Percentiles rank a stretch among this genome's conserved stretches.
Evolutionary conservation across 1,139 yeast species (phyloP).

Genomic region (Sugiyamaella sp.): DNA sequence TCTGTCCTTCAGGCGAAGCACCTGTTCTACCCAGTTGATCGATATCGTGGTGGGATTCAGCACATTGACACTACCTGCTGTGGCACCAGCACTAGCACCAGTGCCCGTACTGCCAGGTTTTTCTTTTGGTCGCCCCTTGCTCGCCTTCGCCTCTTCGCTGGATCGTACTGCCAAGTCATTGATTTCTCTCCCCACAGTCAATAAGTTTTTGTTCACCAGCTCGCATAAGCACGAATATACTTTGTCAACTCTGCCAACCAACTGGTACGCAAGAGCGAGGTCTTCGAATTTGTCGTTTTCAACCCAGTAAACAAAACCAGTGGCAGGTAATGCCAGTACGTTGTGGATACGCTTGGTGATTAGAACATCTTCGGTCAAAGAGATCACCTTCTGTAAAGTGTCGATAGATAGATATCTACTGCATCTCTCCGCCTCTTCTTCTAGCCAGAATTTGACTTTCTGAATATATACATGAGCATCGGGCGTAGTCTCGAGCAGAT

Average conservation of each 20-base stretch:
- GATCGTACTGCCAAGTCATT: constrained; percentile 32
- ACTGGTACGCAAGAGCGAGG: constrained; percentile 52
- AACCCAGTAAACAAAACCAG: constrained; percentile 64
- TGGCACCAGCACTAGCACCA: not conserved
- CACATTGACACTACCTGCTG: constrained; percentile 16
- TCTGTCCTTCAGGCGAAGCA: constrained; percentile 58
- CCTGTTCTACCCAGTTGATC: constrained; percentile 66
- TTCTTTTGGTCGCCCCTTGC: constrained; percentile 26
- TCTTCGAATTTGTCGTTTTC: constrained; percentile 46
- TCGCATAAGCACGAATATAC: constrained; percentile 54
- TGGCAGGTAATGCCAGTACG: constrained; percentile 51
- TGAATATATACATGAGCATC: constrained; percentile 60
- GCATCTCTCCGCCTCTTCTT: constrained; percentile 62
- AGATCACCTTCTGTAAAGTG: constrained; percentile 52
- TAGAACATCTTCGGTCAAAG: constrained; percentile 63
- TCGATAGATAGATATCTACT: constrained; percentile 56
- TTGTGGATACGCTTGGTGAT: constrained; percentile 62
- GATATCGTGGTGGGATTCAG: constrained; percentile 57
- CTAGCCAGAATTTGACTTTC: constrained; percentile 55
- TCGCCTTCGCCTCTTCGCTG: constrained; percentile 30
- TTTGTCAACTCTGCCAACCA: constrained; percentile 57
- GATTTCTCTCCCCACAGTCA: constrained; percentile 48
- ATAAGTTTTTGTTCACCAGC: constrained; percentile 54
- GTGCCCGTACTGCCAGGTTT: too few relatives aligned
- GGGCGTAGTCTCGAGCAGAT: constrained; percentile 45